Base-by-base conservation (phyloP, 164 flowering plant species). In the Magnolia changhungtana region DNA sequence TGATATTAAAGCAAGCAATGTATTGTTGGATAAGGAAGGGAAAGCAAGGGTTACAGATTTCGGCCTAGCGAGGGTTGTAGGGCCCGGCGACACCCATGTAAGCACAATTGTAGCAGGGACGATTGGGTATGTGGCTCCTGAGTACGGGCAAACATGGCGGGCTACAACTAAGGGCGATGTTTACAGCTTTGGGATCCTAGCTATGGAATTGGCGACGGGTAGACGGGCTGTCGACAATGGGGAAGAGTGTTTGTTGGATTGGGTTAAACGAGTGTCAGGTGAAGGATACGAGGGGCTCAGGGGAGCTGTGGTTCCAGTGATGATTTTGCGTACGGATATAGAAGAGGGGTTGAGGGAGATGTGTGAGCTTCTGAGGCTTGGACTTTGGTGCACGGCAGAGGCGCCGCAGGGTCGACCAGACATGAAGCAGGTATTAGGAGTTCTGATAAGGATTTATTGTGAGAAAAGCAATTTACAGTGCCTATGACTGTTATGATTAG, bases 101-200 rank as follows among this genome's bases (percentile, higher is more conserved):
- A 90, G 93, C 88, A 95, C 98, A 8, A 82, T 88, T 83, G 89
- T 95, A 31, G 98, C 97, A 0, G 98, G 98, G 21, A 93, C 98
- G 0, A 82, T 95, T 2, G 98, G 98, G 0, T 95, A 95, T 76
- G 97, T 95, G 9, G 96, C 97, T 1, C 98, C 98, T 0, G 98
- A 95, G 67, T 95, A 95, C 61, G 93, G 97, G 27, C 95, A 90
- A 21, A 90, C 93, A 5, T 90, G 95, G 95, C 89, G 86, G 8
- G 98, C 98, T 8, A 92, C 97, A 0, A 91, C 98, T 1, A 90
- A 89, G 73, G 98, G 98, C 1, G 98, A 95, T 74, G 98, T 95
- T 49, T 95, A 95, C 61, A 95, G 98, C 79, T 93, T 81, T 74
- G 98, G 98, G n/a, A 90, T 95, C 16, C 69, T 95, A 68, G 86